These are phyloP conservation scores for Biscogniauxia mediterranea DNA, from an alignment of 2,329 filamentous ascomycete genomes.

Conservation along the genomic window DNA sequence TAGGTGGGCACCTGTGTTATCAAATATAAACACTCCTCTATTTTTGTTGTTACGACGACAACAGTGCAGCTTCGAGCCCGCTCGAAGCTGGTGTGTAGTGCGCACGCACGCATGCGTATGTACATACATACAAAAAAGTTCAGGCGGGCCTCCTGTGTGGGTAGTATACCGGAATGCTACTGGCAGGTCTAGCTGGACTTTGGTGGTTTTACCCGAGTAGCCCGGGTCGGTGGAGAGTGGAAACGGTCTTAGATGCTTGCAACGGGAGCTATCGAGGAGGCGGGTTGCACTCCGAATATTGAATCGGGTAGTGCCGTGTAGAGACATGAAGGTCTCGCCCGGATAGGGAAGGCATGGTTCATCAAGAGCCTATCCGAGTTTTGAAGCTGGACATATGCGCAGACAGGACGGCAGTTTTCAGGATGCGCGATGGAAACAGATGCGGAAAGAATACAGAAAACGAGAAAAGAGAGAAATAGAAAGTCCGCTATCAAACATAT, in stretches of 20 bases:
- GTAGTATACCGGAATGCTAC: not conserved
- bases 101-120: too few relatives aligned
- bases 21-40: too few relatives aligned
- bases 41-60: too few relatives aligned
- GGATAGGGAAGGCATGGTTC: slow-evolving; percentile 18
- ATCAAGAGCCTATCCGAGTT: not conserved
- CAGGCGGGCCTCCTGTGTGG: not conserved
- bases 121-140: not conserved
- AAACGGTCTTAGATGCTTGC: not conserved
- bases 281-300: slow-evolving; percentile 3
- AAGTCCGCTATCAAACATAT: not conserved
- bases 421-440: not conserved
- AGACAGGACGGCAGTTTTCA: not conserved
- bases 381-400: too few relatives aligned
- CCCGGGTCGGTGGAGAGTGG: not conserved
- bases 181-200: not conserved
- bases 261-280: slow-evolving; percentile 1
- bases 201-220: too few relatives aligned
- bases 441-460: not conserved
- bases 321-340: not conserved
- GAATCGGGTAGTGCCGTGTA: not conserved
- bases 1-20: too few relatives aligned
- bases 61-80: too few relatives aligned
- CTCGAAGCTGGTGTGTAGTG: too few relatives aligned
- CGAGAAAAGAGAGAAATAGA: not conserved